Conservation (phyloP, 352 stramenopile genomes). For the Pythium coloratum region DNA sequence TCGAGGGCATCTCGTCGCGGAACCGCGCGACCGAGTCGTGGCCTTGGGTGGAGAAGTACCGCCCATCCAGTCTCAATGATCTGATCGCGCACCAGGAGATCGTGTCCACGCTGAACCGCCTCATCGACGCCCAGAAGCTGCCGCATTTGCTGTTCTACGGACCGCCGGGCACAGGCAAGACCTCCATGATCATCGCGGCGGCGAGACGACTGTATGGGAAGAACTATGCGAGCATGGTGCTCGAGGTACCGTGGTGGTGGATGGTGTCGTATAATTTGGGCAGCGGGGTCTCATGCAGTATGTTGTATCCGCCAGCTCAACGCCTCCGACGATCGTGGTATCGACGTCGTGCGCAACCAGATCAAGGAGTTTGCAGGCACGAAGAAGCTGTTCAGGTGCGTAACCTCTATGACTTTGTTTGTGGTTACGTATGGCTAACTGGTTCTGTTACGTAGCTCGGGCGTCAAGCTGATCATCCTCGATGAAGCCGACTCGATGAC, state of each 20-base stretch:
- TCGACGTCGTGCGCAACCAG: conserved; percentile 97
- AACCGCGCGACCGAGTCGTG: conserved; percentile 85
- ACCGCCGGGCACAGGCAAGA: conserved; percentile 96
- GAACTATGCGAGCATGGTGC: conserved; percentile 93
- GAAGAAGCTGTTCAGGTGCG: conserved; percentile 93
- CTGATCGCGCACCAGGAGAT: conserved; percentile 98
- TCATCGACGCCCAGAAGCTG: conserved; percentile 96
- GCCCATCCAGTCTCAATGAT: conserved; percentile 92
- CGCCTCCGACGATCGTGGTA: conserved; percentile 96
- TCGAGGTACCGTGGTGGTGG: conserved; percentile 61
- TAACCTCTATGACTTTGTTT: background rate
- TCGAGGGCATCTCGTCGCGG: conserved; percentile 81
- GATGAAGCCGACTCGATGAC: conserved; percentile 99
- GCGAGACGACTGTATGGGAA: conserved; percentile 95
- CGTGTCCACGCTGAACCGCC: conserved; percentile 93
- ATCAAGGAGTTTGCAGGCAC: conserved; percentile 98
- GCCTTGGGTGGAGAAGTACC: conserved; percentile 99
- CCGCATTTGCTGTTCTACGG: conserved; percentile 98
- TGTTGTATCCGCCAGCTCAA: conserved; percentile 85
- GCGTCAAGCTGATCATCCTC: conserved; percentile 98
- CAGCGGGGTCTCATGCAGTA: background rate
- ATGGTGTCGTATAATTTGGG: background rate
- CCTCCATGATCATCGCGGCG: conserved; percentile 96
- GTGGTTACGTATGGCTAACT: background rate
- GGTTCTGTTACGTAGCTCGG: conserved; percentile 36